phyloP scores from a whole-genome alignment of 2,329 filamentous ascomycete genomes.

The Mycosphaerella arachidis region DNA sequence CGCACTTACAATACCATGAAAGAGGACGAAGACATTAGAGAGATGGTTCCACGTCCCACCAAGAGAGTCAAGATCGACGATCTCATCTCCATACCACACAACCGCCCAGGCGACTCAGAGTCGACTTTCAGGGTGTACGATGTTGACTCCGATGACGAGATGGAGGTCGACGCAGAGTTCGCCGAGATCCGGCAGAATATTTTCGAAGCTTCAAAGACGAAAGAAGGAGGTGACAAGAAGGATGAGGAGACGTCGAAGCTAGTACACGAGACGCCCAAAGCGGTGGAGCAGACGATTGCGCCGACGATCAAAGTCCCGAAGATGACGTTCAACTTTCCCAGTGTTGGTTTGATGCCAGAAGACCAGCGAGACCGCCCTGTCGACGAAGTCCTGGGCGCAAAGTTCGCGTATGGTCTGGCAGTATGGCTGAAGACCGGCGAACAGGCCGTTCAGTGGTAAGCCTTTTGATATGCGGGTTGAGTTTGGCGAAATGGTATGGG shows the following conservation, averaged over 20 bases:
- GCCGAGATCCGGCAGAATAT: slow-evolving; percentile 21
- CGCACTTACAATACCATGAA: slow-evolving; percentile 22
- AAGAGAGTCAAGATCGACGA: slow-evolving; percentile 33
- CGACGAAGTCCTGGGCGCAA: slow-evolving; percentile 5
- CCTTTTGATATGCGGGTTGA: too few relatives aligned
- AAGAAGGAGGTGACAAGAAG: slow-evolving; percentile 1
- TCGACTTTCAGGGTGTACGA: slow-evolving; percentile 31
- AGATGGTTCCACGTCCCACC: slow-evolving; percentile 23
- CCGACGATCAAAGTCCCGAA: not conserved
- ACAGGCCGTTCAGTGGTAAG: not conserved
- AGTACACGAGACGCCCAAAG: not conserved
- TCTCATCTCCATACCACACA: slow-evolving; percentile 29
- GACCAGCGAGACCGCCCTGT: not conserved
- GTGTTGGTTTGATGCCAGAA: slow-evolving; percentile 1
- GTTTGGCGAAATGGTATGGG: too few relatives aligned
- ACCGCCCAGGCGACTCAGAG: slow-evolving; percentile 27
- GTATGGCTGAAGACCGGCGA: slow-evolving; percentile 3
- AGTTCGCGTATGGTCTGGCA: slow-evolving; percentile 12
- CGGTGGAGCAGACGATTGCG: not conserved
- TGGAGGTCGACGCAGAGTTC: slow-evolving; percentile 29
- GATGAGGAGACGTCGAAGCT: not conserved
- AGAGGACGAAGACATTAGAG: slow-evolving; percentile 24
- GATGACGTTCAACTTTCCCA: slow-evolving; percentile 4
- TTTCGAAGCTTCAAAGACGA: slow-evolving; percentile 17
- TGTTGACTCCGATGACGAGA: slow-evolving; percentile 31